phyloP scores from a whole-genome alignment of 345 rosid species.

The Orychophragmus violaceus region DNA sequence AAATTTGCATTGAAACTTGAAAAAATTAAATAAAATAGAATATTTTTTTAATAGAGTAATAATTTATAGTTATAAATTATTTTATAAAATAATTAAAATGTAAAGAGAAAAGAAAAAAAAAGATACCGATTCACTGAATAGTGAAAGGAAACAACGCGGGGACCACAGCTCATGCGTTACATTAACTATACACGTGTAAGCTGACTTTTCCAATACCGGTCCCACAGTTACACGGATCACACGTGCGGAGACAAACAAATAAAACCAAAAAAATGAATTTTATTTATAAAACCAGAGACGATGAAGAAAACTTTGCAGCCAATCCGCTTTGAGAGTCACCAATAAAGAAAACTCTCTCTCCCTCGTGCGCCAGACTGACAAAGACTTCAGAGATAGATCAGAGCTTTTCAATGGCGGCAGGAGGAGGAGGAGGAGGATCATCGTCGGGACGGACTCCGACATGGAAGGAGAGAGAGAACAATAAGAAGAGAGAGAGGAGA shows the following conservation, averaged over 20 bases:
- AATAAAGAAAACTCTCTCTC: conserved; percentile 5
- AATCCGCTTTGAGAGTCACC: conserved; percentile 20
- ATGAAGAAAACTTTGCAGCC: conserved; percentile 16
- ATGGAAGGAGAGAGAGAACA: conserved; percentile 95
- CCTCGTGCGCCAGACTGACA: conserved; percentile 30
- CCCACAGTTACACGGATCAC: conserved; percentile 21
- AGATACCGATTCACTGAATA: conserved; percentile 20
- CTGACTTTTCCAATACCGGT: conserved; percentile 14
- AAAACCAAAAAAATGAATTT: neutral
- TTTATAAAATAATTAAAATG: neutral
- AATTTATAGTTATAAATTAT: too few relatives aligned
- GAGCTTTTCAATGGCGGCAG: conserved; percentile 44
- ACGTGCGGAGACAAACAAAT: conserved; percentile 27
- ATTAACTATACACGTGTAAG: conserved; percentile 29
- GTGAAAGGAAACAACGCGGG: conserved; percentile 10
- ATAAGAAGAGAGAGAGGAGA: conserved; percentile 84
- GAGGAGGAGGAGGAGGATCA: conserved; percentile 28
- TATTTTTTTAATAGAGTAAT: too few relatives aligned
- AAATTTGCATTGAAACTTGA: too few relatives aligned
- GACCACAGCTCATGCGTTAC: conserved; percentile 35
- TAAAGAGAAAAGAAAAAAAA: neutral
- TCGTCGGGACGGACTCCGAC: conserved; percentile 72
- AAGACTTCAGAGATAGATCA: conserved; percentile 18
- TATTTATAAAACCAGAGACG: neutral
- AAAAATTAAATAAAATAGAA: too few relatives aligned